phyloP scores from a whole-genome alignment of 345 rosid species.

The Theobroma cacao region DNA sequence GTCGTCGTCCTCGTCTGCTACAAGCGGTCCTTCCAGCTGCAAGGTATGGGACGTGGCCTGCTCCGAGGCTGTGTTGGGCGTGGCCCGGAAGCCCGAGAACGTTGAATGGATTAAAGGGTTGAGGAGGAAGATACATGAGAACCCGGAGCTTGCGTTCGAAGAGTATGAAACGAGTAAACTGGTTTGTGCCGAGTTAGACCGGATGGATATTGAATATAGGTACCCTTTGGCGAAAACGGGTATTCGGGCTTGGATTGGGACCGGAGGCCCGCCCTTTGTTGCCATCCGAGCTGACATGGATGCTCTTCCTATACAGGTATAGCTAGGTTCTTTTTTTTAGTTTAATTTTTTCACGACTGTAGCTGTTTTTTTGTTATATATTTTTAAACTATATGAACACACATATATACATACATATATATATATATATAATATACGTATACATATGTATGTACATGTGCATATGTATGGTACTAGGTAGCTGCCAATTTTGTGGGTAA shows the following conservation, averaged over 20 bases:
- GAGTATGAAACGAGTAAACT: conserved; percentile 52
- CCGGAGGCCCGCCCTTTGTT: conserved; percentile 61
- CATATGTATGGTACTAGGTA: neutral
- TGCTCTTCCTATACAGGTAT: conserved; percentile 66
- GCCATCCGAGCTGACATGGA: conserved; percentile 69
- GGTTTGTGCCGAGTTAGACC: conserved; percentile 47
- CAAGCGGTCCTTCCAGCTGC: conserved; percentile 11
- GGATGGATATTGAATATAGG: conserved; percentile 38
- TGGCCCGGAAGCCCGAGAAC: conserved; percentile 37
- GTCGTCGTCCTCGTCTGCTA: neutral
- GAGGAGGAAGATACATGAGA: conserved; percentile 57
- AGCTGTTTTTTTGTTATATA: neutral
- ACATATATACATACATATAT: neutral
- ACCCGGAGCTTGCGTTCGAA: conserved; percentile 65
- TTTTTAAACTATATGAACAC: neutral
- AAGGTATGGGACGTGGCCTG: conserved; percentile 28
- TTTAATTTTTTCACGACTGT: neutral
- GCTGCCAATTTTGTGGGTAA: neutral
- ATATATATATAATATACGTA: neutral
- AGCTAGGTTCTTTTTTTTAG: neutral
- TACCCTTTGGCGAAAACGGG: conserved; percentile 58
- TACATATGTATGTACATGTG: neutral
- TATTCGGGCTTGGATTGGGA: conserved; percentile 57
- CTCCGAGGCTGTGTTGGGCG: conserved; percentile 31
- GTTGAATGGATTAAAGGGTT: conserved; percentile 43